Evolutionary conservation across 1,139 yeast species (phyloP).

Genomic region (Pichia sp.): DNA sequence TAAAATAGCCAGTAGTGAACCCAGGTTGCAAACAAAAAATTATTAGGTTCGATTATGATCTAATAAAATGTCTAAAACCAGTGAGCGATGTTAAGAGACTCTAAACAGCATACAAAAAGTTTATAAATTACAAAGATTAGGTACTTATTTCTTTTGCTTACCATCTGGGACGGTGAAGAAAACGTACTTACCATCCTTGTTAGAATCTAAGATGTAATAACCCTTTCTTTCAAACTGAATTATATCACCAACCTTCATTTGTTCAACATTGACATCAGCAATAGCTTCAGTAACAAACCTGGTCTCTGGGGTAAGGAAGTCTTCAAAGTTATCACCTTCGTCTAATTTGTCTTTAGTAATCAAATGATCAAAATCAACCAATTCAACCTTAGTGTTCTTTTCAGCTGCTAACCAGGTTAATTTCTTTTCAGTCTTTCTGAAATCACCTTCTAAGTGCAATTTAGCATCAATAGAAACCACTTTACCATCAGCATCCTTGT

Average conservation of each 20-base stretch:
- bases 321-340: conserved; percentile 91
- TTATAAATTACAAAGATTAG: conserved; percentile 1
- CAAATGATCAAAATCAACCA: conserved; percentile 91
- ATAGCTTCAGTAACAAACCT: conserved; percentile 75
- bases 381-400: conserved; percentile 63
- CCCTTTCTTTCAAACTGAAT: conserved; percentile 98
- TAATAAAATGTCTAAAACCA: no score
- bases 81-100: background rate
- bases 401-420: conserved; percentile 91
- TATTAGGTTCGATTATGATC: no score
- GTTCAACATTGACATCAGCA: conserved; percentile 75
- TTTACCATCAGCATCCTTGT: conserved; percentile 45
- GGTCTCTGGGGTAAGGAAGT: conserved; percentile 82
- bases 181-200: conserved; percentile 55
- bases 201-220: conserved; percentile 78
- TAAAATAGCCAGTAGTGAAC: no score
- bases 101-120: background rate
- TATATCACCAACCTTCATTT: conserved; percentile 77
- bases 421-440: conserved; percentile 93
- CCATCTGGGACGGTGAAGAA: conserved; percentile 97
- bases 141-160: conserved; percentile 50
- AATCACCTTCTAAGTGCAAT: conserved; percentile 91
- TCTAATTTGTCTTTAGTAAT: conserved; percentile 94
- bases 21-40: no score
- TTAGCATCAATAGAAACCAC: conserved; percentile 68